Evolutionary conservation across 371 early-diverging fungal species (phyloP), one percentile per base, ranked within the genome.

Genomic region (Mortierella polycephala): DNA sequence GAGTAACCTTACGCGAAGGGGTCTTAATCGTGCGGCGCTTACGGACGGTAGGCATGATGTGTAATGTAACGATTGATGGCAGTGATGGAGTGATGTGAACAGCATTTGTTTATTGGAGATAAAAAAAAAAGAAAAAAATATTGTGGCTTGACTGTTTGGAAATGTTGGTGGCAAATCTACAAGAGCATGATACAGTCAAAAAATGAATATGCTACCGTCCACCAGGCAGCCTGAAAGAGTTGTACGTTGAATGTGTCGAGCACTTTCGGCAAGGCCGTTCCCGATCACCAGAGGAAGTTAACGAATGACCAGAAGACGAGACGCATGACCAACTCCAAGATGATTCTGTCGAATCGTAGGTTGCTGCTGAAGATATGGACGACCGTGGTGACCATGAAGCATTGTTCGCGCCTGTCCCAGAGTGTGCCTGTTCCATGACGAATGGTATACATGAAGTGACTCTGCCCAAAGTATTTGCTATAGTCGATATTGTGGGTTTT

Each of bases 1-100:
- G 86, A 52, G 85, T 84, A 46, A 83, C 82, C 72, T 87, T 87
- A 58, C 73, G 79, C 8, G 72, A 68, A 11, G 79, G 69, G 18
- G 75, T 54, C 62, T 75, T 69, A 30, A 49, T 75, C 42, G 69
- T 75, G 56, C 75, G 69, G 23, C 69, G 64, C 52, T 65, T 69
- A 21, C 69, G 65, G 40, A 68, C 74, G 50, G 69, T 69, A 20
- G 70, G 51, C 75, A 75, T 75, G 30, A 5, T 60, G 57, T 51
- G 21, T 39, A 47, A 46, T 62, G 55, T 14, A 37, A 47, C 45
- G 45, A 20, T 55, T 59, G 47, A 12, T 7, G 10, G 47, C 30
- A 21, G 9, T 39, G 57, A 60, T 40, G 53, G 13, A 18, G 9
- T 41, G 20, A 44, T 51, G 21, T 41, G 63, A 46, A 62, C 18